Base-by-base conservation (phyloP, 345 rosid species). In the Theobroma cacao region DNA sequence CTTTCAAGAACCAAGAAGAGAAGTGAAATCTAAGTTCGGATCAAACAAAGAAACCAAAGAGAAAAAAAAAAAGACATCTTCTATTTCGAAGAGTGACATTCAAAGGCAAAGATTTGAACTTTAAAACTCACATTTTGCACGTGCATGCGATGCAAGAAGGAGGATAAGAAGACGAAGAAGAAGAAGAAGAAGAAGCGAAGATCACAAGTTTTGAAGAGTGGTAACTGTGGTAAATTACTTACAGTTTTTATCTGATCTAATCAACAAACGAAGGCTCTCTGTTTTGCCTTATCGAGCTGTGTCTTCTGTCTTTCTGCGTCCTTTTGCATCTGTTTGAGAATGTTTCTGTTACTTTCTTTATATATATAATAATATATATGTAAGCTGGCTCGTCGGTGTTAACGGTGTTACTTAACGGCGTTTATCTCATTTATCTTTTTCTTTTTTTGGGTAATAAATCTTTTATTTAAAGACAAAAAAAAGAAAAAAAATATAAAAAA, bases 401-500 rank as follows among this genome's bases (percentile, higher is more conserved):
- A 74, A 85, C 92, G 89, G 77, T 78, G 95, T 86, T 83, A 83
- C 61, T 76, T 83, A 55, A 92, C 91, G 84, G 77, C 77, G 86
- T 73, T n/a, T 38, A 8, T 62, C 26, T 33, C 59, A 68, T 62
- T 72, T 84, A n/a, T 72, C 26, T 34, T 31, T 34, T 33, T 34
- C 6, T 7, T 65, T 34, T 15, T 47, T 14, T 38, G 41, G 41
- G 41, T 4, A 38, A 38, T 38, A 38, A 41, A 41, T 41, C 7
- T 41, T 41, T 41, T 41, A 1, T 41, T 5, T 41, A 5, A 40
- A 1, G 45, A 7, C n/a, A 7, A 7, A 4, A 41, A 52, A 33
- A 68, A 80, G 47, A 24, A 7, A 45, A 68, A 26, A 9, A 38
- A 40, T 38, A 11, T 9, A 30, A 47, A 47, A 8, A 47, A 1